Evolutionary conservation across 306 rosid species (phyloP).

Genomic region (Elaeagnus macrophylla): DNA sequence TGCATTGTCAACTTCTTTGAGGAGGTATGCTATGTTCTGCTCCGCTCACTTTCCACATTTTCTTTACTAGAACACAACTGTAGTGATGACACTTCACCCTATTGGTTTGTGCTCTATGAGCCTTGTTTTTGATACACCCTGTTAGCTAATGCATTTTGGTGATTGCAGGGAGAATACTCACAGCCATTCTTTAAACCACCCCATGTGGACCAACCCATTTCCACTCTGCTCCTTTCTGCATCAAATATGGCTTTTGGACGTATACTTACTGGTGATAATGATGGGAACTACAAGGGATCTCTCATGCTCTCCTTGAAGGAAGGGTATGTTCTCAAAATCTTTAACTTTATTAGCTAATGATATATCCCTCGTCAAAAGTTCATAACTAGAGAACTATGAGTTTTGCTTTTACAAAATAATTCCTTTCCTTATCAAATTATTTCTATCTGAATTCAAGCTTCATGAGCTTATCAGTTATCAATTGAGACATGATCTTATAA

Average conservation of each 20-base stretch:
- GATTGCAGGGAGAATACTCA: conserved; percentile 69
- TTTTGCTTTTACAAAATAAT: no score
- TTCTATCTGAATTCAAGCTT: no score
- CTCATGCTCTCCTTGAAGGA: conserved; percentile 72
- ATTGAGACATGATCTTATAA: no score
- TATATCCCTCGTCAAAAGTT: conserved; percentile 3
- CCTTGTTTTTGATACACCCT: background rate
- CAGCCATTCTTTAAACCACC: conserved; percentile 99
- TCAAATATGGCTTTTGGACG: conserved; percentile 95
- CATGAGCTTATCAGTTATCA: no score
- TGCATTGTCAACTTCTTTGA: conserved; percentile 85
- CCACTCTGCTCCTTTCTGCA: conserved; percentile 80
- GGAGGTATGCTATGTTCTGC: conserved; percentile 56
- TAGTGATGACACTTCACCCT: conserved; percentile 13
- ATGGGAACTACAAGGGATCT: conserved; percentile 95
- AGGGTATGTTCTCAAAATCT: conserved; percentile 56
- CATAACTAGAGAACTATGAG: no score
- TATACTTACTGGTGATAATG: conserved; percentile 66
- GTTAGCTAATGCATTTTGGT: conserved; percentile 3
- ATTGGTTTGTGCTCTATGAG: conserved; percentile 18
- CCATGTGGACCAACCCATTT: conserved; percentile 91
- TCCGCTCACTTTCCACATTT: conserved; percentile 17
- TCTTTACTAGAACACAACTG: conserved; percentile 22
- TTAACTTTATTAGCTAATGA: conserved; percentile 22
- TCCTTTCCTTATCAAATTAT: no score